phyloP scores from a whole-genome alignment of 2,329 filamentous ascomycete genomes.

The Dryadomyces sulphureus region DNA sequence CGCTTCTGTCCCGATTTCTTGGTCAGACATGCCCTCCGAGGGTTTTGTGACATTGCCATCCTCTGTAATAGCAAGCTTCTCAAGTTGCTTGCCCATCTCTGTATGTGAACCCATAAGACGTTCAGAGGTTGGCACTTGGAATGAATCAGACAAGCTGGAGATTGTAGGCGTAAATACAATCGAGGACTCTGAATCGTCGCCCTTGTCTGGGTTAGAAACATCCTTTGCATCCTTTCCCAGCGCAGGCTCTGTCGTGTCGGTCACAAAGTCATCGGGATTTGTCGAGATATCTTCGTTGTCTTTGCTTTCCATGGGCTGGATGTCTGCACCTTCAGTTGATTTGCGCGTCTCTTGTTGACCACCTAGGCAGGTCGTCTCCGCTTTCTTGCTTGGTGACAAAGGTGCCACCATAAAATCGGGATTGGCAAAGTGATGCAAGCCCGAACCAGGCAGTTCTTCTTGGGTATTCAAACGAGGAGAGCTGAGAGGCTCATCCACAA shows the following conservation, averaged over 20 bases:
- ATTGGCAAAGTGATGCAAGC: slow-evolving; percentile 35
- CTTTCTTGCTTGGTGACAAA: slow-evolving; percentile 35
- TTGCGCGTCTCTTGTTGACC: not conserved
- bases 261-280: slow-evolving; percentile 8
- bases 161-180: slow-evolving; percentile 14
- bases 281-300: not conserved
- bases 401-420: slow-evolving; percentile 41
- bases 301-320: not conserved
- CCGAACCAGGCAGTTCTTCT: slow-evolving; percentile 32
- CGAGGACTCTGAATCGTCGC: slow-evolving; percentile 15
- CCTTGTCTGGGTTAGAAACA: too few species aligned
- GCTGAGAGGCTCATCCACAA: slow-evolving; percentile 64
- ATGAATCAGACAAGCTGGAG: slow-evolving; percentile 9
- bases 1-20: slow-evolving; percentile 8
- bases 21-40: not conserved
- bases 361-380: not conserved
- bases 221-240: slow-evolving; percentile 8
- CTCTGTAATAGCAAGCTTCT: not conserved
- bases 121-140: slow-evolving; percentile 1
- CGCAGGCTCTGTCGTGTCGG: slow-evolving; percentile 10
- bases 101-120: slow-evolving; percentile 1
- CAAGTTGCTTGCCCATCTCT: not conserved
- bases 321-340: not conserved
- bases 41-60: not conserved
- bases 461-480: slow-evolving; percentile 50